Evolutionary conservation across 768 basidiomycete genomes (phyloP).

Genomic region (Tephrocybe sp.): DNA sequence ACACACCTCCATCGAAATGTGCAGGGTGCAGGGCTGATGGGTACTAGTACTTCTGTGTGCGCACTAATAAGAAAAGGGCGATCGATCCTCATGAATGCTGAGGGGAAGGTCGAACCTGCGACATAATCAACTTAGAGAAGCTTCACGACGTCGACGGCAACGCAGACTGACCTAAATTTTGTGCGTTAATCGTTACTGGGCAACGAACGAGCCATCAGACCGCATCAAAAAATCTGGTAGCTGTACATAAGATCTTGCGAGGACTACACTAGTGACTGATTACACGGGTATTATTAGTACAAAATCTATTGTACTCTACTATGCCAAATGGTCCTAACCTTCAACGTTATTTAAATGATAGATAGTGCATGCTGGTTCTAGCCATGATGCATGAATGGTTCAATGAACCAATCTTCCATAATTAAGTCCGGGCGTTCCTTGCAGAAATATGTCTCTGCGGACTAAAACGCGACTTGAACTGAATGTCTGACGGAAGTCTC

Average conservation of each 20-base stretch:
- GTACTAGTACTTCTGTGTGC: no score
- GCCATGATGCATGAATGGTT: neutral
- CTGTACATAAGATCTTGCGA: no score
- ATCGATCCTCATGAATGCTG: constrained; percentile 7
- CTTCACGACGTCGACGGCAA: neutral
- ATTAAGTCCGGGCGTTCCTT: neutral
- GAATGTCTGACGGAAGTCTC: constrained; percentile 59
- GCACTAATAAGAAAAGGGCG: no score
- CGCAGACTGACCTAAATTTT: neutral
- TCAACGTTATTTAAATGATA: constrained; percentile 9
- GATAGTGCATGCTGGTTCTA: constrained; percentile 10
- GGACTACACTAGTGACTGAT: no score
- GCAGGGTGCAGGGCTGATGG: neutral
- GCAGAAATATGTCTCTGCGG: constrained; percentile 8
- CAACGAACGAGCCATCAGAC: constrained; percentile 2
- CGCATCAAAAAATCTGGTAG: neutral
- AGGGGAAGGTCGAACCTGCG: constrained; percentile 8
- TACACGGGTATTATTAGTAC: constrained; percentile 5
- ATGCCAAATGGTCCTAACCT: neutral
- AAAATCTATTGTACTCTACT: neutral
- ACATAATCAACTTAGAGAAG: constrained; percentile 3
- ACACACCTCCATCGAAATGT: neutral
- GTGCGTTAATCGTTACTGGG: neutral
- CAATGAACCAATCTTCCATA: neutral
- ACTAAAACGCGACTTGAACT: constrained; percentile 31